These are phyloP conservation scores for Metschnikowia rubicola DNA, from an alignment of 805 yeast genomes.

Conservation along the genomic window DNA sequence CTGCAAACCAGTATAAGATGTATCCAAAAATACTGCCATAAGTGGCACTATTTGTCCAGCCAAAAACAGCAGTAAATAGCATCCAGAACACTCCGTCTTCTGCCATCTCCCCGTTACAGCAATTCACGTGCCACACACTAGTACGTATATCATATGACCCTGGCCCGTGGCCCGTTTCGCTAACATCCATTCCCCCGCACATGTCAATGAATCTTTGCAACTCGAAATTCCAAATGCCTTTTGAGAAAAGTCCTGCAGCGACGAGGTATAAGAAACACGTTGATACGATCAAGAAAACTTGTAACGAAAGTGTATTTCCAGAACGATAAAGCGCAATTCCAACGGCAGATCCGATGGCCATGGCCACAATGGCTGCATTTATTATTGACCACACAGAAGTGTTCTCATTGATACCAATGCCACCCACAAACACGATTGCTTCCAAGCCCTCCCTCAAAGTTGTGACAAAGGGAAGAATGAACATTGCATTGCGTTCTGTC, in stretches of 20 bases:
- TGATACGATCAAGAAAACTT: conserved; percentile 66
- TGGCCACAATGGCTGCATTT: conserved; percentile 57
- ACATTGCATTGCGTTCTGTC: conserved; percentile 62
- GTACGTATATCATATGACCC: conserved; percentile 81
- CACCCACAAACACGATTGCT: conserved; percentile 89
- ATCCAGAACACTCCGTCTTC: conserved; percentile 86
- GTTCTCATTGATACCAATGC: conserved; percentile 79
- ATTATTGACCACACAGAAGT: conserved; percentile 51
- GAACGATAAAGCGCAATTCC: conserved; percentile 70
- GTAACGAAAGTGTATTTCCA: conserved; percentile 76
- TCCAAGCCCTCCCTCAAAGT: conserved; percentile 87
- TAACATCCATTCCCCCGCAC: conserved; percentile 80
- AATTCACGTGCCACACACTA: conserved; percentile 91
- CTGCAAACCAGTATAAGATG: conserved; percentile 62
- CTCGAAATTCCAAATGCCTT: conserved; percentile 90
- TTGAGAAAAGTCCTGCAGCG: conserved; percentile 77
- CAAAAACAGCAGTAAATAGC: conserved; percentile 82
- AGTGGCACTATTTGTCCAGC: conserved; percentile 94
- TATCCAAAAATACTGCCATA: conserved; percentile 80
- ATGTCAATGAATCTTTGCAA: conserved; percentile 67
- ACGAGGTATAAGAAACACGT: conserved; percentile 81
- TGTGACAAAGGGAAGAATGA: conserved; percentile 78
- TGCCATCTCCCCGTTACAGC: conserved; percentile 74
- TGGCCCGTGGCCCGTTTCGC: conserved; percentile 89
- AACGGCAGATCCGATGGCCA: conserved; percentile 54